Conservation (phyloP, 768 basidiomycete species). For the Podaxis sp. region DNA sequence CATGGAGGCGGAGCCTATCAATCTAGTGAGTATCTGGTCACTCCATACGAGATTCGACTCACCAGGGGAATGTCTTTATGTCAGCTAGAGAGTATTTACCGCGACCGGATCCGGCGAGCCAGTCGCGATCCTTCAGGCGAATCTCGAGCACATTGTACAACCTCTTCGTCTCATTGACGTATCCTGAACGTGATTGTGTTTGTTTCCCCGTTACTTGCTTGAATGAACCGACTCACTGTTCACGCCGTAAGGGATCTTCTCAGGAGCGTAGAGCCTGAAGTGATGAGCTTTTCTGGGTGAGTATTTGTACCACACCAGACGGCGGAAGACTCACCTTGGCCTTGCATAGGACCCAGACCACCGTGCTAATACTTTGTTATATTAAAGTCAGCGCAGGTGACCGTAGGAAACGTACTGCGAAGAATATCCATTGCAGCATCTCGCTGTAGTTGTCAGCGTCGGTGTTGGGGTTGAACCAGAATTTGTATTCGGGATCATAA, state of each 20-base stretch:
- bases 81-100: slow-evolving; percentile 74
- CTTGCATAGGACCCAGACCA: slow-evolving; percentile 87
- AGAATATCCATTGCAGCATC: slow-evolving; percentile 86
- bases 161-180: slow-evolving; percentile 77
- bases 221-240: slow-evolving; percentile 43
- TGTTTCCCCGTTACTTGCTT: slow-evolving; percentile 5
- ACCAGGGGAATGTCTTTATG: slow-evolving; percentile 68
- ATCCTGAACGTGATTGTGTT: slow-evolving; percentile 43
- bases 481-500: slow-evolving; percentile 74
- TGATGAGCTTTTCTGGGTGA: slow-evolving; percentile 50
- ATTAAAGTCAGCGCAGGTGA: not conserved
- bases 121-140: slow-evolving; percentile 72
- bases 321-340: slow-evolving; percentile 39
- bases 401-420: slow-evolving; percentile 44
- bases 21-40: not conserved
- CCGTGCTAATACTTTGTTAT: slow-evolving; percentile 51
- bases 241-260: slow-evolving; percentile 67
- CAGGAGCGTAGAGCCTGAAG: slow-evolving; percentile 63
- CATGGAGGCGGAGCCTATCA: slow-evolving; percentile 53
- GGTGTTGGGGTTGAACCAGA: slow-evolving; percentile 55
- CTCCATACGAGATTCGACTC: not conserved
- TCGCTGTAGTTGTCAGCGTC: slow-evolving; percentile 65
- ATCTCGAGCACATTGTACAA: slow-evolving; percentile 83
- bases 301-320: not conserved
- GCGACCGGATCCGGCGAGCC: slow-evolving; percentile 70